Base-by-base conservation (phyloP, 495 filamentous ascomycete genomes). In the Friedmanniomyces simplex region DNA sequence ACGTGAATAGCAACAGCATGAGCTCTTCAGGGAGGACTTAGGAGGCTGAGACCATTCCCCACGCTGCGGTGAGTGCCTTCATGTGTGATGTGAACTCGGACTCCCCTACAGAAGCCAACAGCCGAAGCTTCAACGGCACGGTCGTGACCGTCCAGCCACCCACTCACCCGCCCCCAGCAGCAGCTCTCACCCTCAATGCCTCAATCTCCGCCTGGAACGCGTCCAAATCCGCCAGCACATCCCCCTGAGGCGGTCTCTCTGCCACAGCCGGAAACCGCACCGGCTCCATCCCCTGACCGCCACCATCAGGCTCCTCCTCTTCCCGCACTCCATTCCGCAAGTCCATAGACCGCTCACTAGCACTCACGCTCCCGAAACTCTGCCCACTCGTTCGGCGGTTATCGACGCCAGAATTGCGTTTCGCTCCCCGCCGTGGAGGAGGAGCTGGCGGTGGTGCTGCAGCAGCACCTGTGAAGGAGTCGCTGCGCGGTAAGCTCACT, bases 161-260 rank as follows among this genome's bases (percentile, higher is more conserved):
- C 28, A 3, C 28, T 32, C 28, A 32, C 28, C 28, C 3, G 3
- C 28, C 28, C 4, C 49, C n/a, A 13, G 25, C n/a, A 13, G 25
- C 37, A 45, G 56, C 49, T 21, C 46, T 26, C 10, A 48, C 52
- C 51, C 68, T 61, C 57, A 70, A 45, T 56, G 60, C 69, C 50
- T 71, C 69, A 59, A 71, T 66, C 64, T 71, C 69, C 26, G 59
- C 54, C 59, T 71, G 69, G 30, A 71, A 67, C 26, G 58, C 63
- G 20, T 64, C 59, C 64, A 71, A 63, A 56, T 71, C 69, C 39
- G 63, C 66, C 45, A 71, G 48, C 6, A 69, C 63, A 56, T 69
- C 67, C 12, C 48, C 20, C 42, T 47, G 1, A 1, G 12, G 18
- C 32, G 25, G 14, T 16, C 39, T 45, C 25, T 32, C 53, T 12